A percentile compares a stretch with the other conserved stretches of the same genome.
Evolutionary conservation across 768 basidiomycete genomes (phyloP).

Genomic region (Melanogaster broomeanus): DNA sequence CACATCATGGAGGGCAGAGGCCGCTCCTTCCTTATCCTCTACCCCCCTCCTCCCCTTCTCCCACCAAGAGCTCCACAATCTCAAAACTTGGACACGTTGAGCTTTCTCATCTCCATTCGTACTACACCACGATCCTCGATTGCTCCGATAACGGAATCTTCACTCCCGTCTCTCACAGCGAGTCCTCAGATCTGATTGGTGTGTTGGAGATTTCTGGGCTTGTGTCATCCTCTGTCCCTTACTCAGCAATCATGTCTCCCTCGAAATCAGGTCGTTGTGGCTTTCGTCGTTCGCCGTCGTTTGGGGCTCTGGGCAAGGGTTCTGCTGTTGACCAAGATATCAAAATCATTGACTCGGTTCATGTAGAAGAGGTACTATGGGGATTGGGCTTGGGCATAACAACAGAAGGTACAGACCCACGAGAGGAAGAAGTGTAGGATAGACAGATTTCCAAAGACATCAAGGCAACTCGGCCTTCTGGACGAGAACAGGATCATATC

Average conservation of each 20-base stretch:
- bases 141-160: constrained; percentile 58
- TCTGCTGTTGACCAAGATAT: constrained; percentile 43
- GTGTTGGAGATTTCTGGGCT: constrained; percentile 77
- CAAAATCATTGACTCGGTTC: constrained; percentile 59
- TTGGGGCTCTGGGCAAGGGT: constrained; percentile 37
- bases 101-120: constrained; percentile 59
- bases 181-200: constrained; percentile 71
- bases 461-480: constrained; percentile 17
- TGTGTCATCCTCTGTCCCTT: constrained; percentile 41
- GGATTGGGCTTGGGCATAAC: constrained; percentile 50
- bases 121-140: constrained; percentile 60
- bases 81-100: constrained; percentile 49
- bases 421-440: constrained; percentile 45
- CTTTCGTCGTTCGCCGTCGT: constrained; percentile 61
- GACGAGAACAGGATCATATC: constrained; percentile 12
- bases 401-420: constrained; percentile 32
- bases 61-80: constrained; percentile 49
- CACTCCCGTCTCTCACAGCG: constrained; percentile 68
- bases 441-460: constrained; percentile 39
- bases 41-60: constrained; percentile 32
- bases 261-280: constrained; percentile 51
- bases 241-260: constrained; percentile 36
- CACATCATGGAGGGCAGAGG: constrained; percentile 61
- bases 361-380: constrained; percentile 68
- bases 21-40: constrained; percentile 51